A percentile compares a stretch with the other conserved stretches of the same genome.
Conservation (phyloP, 768 basidiomycete species). For the Tubosaeta sp. region DNA sequence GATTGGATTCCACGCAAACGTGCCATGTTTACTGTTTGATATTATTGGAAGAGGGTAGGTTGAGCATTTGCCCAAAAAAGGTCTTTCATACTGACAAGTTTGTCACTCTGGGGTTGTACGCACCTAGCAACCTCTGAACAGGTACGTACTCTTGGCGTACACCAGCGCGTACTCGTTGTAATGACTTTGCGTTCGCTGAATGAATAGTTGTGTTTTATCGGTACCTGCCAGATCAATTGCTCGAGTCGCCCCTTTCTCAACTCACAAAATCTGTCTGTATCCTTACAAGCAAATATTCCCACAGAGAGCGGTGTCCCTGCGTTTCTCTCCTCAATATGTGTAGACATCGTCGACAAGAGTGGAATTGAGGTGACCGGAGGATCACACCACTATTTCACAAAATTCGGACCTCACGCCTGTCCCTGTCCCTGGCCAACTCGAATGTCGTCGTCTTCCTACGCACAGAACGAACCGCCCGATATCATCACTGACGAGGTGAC, state of each 20-base stretch:
- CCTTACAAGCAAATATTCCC: constrained; percentile 3
- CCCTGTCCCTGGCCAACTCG: background rate
- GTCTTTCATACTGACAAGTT: constrained; percentile 11
- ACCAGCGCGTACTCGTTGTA: no score
- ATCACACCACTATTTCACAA: constrained; percentile 6
- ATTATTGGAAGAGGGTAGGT: background rate
- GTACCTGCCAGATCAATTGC: no score
- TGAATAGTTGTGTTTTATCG: background rate
- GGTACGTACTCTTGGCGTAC: background rate
- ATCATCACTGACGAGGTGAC: constrained; percentile 6
- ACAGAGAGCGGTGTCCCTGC: constrained; percentile 3
- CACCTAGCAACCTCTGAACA: background rate
- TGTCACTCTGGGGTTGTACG: constrained; percentile 4
- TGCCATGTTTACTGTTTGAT: background rate
- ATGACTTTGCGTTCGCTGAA: no score
- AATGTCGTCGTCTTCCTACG: constrained; percentile 5
- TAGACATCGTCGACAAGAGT: background rate
- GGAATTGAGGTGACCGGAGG: background rate
- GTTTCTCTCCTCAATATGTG: background rate
- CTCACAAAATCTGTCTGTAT: no score
- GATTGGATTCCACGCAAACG: background rate
- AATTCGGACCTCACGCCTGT: background rate
- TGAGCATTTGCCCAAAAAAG: background rate
- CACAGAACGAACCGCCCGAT: background rate
- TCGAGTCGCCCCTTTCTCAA: no score